Evolutionary conservation across 306 rosid genomes (phyloP), one percentile per base, ranked within the genome.

Genomic region (Casuarina equisetifolia): DNA sequence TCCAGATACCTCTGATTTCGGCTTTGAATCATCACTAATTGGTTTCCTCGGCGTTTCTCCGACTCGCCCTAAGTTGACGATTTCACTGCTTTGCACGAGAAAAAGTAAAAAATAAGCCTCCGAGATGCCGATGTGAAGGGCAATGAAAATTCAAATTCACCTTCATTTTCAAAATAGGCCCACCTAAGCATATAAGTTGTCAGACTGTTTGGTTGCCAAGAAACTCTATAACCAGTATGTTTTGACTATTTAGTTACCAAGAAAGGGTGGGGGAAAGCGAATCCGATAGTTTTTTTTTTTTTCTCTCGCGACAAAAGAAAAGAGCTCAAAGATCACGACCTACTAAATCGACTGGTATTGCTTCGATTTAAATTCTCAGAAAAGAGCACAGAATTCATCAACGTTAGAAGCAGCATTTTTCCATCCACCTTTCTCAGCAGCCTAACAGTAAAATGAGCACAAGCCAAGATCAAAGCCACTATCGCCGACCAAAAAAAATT

Each of bases 11-110:
- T 53, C 43, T 0, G 75, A 76, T 66, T 74, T 77, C 0, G 76
- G 75, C 44, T 70, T 69, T 16, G 74, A 64, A 25, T 66, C 13
- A 17, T 70, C 71, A 0, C 75, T 64, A 73, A 25, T 3, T 39
- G 54, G 52, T 59, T 39, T 71, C 68, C 53, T 52, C 64, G 35
- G n/a, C 58, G 71, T 48, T 36, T 70, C 73, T 68, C 35, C 16
- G 1, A 52, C 74, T 54, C 35, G 40, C 63, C 15, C 50, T 17
- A 40, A 20, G 16, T 53, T 58, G 35, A 4, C 73, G 6, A 6
- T 40, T 77, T 69, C 82, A 9, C 20, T 13, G 53, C 91, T 84
- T 72, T 49, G 51, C 2, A 44, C 44, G 35, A 48, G 9, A 11
- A 19, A n/a, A 52, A 12, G 53, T 25, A 25, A 25, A 0, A 83